Evolutionary conservation across 2,329 filamentous ascomycete species (phyloP), one percentile per base, ranked within the genome.

Genomic region (Parastagonospora nodorum): DNA sequence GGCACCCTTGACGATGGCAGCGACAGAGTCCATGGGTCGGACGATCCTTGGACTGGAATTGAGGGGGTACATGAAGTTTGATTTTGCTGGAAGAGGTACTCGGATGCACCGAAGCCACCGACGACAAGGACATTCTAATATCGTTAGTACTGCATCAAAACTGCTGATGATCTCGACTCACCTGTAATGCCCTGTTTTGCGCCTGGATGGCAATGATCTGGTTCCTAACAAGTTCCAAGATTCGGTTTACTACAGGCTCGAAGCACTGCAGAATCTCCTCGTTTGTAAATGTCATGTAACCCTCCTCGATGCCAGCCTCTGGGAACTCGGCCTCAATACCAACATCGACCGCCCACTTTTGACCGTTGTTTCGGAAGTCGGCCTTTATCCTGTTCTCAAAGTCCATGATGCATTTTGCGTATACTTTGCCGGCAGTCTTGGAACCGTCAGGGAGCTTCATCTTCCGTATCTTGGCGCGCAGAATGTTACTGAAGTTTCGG

Each of bases 351-450:
- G 94, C 94, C 94, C 94, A 97, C 76, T 97, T 97, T 76, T 97
- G 93, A 42, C 93, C 92, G 75, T 97, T 97, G 80, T 97, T 97
- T 60, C 94, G 87, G 87, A 99, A 99, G 75, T 97, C 94, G 42
- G 94, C 94, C 82, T 99, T 99, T 84, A 99, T 97, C 74, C 94
- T 84, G 84, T 97, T 97, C 80, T 99, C 94, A 68, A 99, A 99
- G 77, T 99, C 94, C 93, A 97, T 97, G 77, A 99, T 97, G 75
- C 93, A 97, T 80, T 97, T 97, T 62, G 93, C 93, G 75, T 97
- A 97, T 47, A 99, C 94, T 75, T 93, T 92, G 37, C 93, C 93
- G n/a, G 94, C 93, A 2, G 92, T 97, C 78, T 93, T 95, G 63
- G 93, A 97, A 40, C 92, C 93, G 70, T 97, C 93, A 1, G 94